Conservation (phyloP, 2,329 filamentous ascomycete genomes). For the Chrysosphaeria jannelii region DNA sequence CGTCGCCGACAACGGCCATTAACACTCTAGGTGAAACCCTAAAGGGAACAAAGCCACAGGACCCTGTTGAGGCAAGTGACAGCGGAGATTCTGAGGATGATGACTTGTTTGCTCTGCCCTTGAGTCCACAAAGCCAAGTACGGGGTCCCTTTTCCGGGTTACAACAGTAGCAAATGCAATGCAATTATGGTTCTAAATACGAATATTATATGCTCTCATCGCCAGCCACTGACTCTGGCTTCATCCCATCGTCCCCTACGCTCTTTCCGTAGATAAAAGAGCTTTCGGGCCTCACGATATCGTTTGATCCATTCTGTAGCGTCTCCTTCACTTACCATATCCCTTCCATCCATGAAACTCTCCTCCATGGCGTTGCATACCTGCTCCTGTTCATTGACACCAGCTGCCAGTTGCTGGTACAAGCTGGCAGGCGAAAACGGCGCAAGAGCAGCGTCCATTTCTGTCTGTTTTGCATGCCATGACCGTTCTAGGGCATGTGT, state of each 20-base stretch:
- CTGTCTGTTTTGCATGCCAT: slow-evolving; percentile 65
- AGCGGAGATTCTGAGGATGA: slow-evolving; percentile 29
- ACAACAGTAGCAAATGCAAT: too few relatives aligned
- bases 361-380: slow-evolving; percentile 67
- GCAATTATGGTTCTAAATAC: too few relatives aligned
- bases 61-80: neutral
- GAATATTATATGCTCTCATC: slow-evolving; percentile 20
- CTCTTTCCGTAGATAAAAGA: slow-evolving; percentile 56
- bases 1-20: too few relatives aligned
- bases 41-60: too few relatives aligned
- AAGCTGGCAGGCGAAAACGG: slow-evolving; percentile 67
- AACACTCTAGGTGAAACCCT: too few relatives aligned
- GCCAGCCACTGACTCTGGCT: slow-evolving; percentile 79
- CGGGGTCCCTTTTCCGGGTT: too few relatives aligned
- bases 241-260: slow-evolving; percentile 88
- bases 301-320: slow-evolving; percentile 57
- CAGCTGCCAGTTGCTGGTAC: slow-evolving; percentile 51
- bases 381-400: slow-evolving; percentile 52
- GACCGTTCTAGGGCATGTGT: slow-evolving; percentile 73
- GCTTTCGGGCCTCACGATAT: slow-evolving; percentile 50
- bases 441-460: slow-evolving; percentile 60
- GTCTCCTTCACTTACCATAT: slow-evolving; percentile 47
- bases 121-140: slow-evolving; percentile 69
- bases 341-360: slow-evolving; percentile 43
- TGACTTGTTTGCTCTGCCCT: slow-evolving; percentile 60